Base-by-base conservation (phyloP, 305 asterid genomes). In the Rubia peregrina region DNA sequence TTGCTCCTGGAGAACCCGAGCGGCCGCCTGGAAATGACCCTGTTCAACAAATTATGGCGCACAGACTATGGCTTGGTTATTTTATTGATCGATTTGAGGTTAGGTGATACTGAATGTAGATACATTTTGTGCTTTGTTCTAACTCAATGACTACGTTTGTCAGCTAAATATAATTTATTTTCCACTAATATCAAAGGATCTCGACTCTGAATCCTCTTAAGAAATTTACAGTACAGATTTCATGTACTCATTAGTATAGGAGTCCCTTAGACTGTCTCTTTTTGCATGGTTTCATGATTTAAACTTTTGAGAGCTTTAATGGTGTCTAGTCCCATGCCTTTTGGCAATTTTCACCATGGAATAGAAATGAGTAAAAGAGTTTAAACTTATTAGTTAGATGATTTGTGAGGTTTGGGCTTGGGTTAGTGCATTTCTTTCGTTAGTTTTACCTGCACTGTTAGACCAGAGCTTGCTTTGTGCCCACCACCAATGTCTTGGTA, bases 31-130 rank as follows among this genome's bases (percentile, higher is more conserved):
- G 82, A 76, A 89, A 86, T 84, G 96, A 92, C 81, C 95, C 97
- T 7, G 95, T 92, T 83, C 91, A 90, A 77, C 97, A 92, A 77
- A 89, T 95, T 78, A 76, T 92, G 85, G 96, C 99, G 74, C 99
- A 95, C 73, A 87, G 95, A 78, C 87, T 95, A 79, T 95, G 99
- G 99, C 92, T 95, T 84, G 99, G 99, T 63, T 95, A 87, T 76
- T 87, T 95, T 74, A 82, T 95, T 76, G 99, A 95, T 76, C 92
- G 99, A 62, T 95, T 92, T 90, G 99, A 95, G 89, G 99, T 90
- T 82, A 83, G 75, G 83, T 74, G 60, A 71, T 70, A 40, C 55
- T 64, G 51, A 41, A 68, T 36, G 49, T 12, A 33, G 76, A 42
- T 74, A 10, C 44, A 49, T 46, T 61, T 48, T 46, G 43, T 49